Conservation (phyloP, 2,329 filamentous ascomycete species). For the Chlorencoelia australis region DNA sequence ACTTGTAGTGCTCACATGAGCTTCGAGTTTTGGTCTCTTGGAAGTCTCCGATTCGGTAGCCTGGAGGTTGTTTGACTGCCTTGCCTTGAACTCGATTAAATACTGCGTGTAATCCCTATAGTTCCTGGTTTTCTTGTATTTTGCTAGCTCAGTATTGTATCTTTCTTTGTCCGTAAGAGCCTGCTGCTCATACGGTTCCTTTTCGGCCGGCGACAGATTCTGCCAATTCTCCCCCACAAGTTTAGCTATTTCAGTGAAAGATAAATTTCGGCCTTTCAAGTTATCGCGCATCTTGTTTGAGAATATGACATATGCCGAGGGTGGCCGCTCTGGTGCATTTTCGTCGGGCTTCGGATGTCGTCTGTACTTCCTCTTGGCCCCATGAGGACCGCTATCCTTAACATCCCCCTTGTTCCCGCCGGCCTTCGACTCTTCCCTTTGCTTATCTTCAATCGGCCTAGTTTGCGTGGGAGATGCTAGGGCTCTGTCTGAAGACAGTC, state of each 20-base stretch:
- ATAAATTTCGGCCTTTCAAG: slow-evolving; percentile 63
- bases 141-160: slow-evolving; percentile 60
- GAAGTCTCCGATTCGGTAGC: slow-evolving; percentile 18
- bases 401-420: slow-evolving; percentile 36
- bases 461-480: slow-evolving; percentile 27
- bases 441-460: slow-evolving; percentile 47
- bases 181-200: slow-evolving; percentile 63
- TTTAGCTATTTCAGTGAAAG: slow-evolving; percentile 77
- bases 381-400: slow-evolving; percentile 34
- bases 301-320: slow-evolving; percentile 77
- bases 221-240: slow-evolving; percentile 78
- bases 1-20: slow-evolving; percentile 16
- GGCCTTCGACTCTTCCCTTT: slow-evolving; percentile 41
- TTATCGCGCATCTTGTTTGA: slow-evolving; percentile 77
- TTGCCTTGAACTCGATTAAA: slow-evolving; percentile 67
- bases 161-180: slow-evolving; percentile 66
- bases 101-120: slow-evolving; percentile 63
- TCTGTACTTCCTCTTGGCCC: slow-evolving; percentile 62
- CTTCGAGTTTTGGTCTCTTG: slow-evolving; percentile 26
- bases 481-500: slow-evolving; percentile 35
- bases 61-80: slow-evolving; percentile 50
- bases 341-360: slow-evolving; percentile 74
- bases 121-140: slow-evolving; percentile 68
- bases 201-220: slow-evolving; percentile 52
- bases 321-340: slow-evolving; percentile 68